Evolutionary conservation across 2,329 filamentous ascomycete species (phyloP).

Genomic region (Capronia epimyces): DNA sequence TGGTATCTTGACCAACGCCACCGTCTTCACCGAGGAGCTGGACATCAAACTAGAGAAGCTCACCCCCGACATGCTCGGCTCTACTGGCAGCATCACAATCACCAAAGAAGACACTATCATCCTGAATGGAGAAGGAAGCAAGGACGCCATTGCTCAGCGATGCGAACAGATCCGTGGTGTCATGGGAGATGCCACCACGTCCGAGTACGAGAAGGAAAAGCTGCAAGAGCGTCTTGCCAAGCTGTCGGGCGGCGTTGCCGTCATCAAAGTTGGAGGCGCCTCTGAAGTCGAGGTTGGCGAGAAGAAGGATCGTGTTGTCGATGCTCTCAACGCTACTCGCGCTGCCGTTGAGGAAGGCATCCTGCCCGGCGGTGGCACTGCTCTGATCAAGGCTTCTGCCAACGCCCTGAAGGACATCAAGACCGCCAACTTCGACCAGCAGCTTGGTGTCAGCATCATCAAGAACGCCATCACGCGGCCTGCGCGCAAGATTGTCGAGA

Average conservation of each 20-base stretch:
- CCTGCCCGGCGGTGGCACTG: slow-evolving; percentile 95
- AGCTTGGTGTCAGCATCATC: slow-evolving; percentile 94
- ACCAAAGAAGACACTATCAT: slow-evolving; percentile 99
- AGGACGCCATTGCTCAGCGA: slow-evolving; percentile 87
- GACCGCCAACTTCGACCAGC: slow-evolving; percentile 95
- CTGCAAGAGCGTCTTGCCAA: slow-evolving; percentile 99
- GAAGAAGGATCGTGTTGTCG: slow-evolving; percentile 99
- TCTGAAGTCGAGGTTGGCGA: slow-evolving; percentile 98
- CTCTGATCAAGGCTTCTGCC: slow-evolving; percentile 90
- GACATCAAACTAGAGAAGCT: slow-evolving; percentile 99
- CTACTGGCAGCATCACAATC: slow-evolving; percentile 97
- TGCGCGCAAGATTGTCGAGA: slow-evolving; percentile 93
- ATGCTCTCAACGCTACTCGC: slow-evolving; percentile 95
- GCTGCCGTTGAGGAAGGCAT: slow-evolving; percentile 99
- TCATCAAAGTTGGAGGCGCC: slow-evolving; percentile 97
- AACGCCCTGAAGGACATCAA: slow-evolving; percentile 81
- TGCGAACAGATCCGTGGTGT: slow-evolving; percentile 99
- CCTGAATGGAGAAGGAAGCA: slow-evolving; percentile 92
- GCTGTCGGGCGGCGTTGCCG: slow-evolving; percentile 96
- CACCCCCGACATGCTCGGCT: slow-evolving; percentile 90
- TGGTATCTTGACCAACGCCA: slow-evolving; percentile 90
- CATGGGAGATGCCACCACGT: slow-evolving; percentile 87
- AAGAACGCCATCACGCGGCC: slow-evolving; percentile 97
- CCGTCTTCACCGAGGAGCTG: slow-evolving; percentile 96
- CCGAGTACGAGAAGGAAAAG: slow-evolving; percentile 99